Conservation (phyloP, 2,329 filamentous ascomycete genomes). For the Trichoderma hamatum region DNA sequence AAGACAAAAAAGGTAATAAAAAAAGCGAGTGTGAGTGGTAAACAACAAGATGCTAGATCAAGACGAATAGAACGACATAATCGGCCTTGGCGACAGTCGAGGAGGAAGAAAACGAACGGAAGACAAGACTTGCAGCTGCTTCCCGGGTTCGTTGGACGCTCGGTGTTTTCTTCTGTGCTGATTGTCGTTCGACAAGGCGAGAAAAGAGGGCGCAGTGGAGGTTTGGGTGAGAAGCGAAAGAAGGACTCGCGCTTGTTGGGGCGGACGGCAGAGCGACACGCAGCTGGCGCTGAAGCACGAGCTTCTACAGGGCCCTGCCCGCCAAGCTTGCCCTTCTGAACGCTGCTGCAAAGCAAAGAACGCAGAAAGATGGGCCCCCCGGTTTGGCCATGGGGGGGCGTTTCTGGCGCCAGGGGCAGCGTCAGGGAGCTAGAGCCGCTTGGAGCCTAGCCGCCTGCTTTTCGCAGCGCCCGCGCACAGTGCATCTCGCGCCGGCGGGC, state of each 20-base stretch:
- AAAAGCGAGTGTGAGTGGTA: conserved; percentile 19
- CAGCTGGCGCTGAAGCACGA: not conserved
- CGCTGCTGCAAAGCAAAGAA: conserved; percentile 19
- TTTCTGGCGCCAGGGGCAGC: conserved; percentile 23
- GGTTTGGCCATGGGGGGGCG: conserved; percentile 17
- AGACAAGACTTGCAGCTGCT: conserved; percentile 7
- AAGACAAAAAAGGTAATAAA: conserved; percentile 34
- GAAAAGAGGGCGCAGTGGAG: conserved; percentile 18
- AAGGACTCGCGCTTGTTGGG: conserved; percentile 15
- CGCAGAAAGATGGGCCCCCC: conserved; percentile 20
- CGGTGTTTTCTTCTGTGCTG: not conserved
- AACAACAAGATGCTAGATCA: conserved; percentile 33
- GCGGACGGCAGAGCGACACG: conserved; percentile 19
- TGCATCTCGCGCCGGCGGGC: not conserved
- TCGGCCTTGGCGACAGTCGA: conserved; percentile 35
- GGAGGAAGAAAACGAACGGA: conserved; percentile 23
- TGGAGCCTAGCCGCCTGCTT: not conserved
- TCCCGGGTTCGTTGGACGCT: conserved; percentile 7
- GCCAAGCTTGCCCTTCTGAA: conserved; percentile 17
- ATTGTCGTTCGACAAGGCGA: conserved; percentile 16
- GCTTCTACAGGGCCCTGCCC: conserved; percentile 6
- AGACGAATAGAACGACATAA: conserved; percentile 41
- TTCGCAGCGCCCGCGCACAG: conserved; percentile 18
- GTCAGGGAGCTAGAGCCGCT: conserved; percentile 19
- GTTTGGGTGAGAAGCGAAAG: conserved; percentile 24